Conservation (phyloP, 129 eudicot genomes). For the Scalesia atractyloides region DNA sequence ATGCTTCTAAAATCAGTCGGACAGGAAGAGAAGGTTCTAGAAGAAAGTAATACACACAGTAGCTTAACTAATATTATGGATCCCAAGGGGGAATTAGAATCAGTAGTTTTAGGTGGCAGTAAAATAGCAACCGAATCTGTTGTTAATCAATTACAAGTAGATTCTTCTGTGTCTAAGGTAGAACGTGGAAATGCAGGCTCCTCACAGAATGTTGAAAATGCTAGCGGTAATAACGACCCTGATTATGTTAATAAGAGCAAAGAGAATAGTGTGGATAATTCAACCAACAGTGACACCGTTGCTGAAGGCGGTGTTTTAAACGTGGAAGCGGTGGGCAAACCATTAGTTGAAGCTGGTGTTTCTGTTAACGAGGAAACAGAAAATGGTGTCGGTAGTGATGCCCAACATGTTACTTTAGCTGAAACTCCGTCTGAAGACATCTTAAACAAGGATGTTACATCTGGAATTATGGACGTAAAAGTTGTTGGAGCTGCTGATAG, state of each 20-base stretch:
- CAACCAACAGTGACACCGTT: conserved; percentile 3
- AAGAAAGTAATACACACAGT: conserved; percentile 45
- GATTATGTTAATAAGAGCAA: conserved; percentile 22
- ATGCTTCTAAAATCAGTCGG: conserved; percentile 95
- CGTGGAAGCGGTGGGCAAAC: conserved; percentile 27
- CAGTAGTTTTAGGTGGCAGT: conserved; percentile 37
- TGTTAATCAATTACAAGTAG: conserved; percentile 37
- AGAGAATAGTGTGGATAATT: conserved; percentile 31
- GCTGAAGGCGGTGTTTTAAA: conserved; percentile 34
- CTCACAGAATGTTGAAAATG: conserved; percentile 32
- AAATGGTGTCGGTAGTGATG: conserved; percentile 27
- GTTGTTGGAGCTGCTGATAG: conserved; percentile 28
- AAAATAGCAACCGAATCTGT: conserved; percentile 25
- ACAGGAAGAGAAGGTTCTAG: conserved; percentile 74
- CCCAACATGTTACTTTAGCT: conserved; percentile 23
- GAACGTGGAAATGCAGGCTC: conserved; percentile 32
- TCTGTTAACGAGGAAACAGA: conserved; percentile 15
- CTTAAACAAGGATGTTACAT: conserved; percentile 22
- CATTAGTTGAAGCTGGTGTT: conserved; percentile 7
- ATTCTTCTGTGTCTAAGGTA: conserved; percentile 29
- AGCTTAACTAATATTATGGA: conserved; percentile 44
- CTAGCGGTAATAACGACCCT: conserved; percentile 20
- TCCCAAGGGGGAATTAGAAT: conserved; percentile 28
- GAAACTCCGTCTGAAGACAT: conserved; percentile 31
- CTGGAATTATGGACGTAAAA: conserved; percentile 29